Evolutionary conservation across 2,329 filamentous ascomycete species (phyloP), one percentile per base, ranked within the genome.

Genomic region (Pleomassaria siparia): DNA sequence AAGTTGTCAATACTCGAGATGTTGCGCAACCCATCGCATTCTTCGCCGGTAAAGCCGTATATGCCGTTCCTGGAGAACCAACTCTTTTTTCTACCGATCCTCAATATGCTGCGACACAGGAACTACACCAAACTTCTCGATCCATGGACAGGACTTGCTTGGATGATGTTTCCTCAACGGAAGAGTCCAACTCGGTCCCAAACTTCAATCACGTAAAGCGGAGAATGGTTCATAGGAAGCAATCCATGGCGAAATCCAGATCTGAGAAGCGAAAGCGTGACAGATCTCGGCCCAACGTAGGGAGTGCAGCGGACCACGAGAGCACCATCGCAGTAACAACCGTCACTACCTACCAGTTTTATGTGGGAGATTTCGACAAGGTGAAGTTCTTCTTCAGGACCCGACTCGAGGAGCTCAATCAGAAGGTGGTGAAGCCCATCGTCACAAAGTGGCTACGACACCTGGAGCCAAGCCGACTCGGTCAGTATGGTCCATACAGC

Each of bases 361-460:
- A 60, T 43, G 58, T 69, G 36, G 63, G 59, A 11, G 58, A 69
- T 29, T 29, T 60, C 8, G 45, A 56, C 0, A 52, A 44, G 1
- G 35, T 67, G 24, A 54, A 52, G 30, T 24, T 39, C n/a, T 68
- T 68, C 33, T 58, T 60, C 16, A 47, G 44, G 1, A 46, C 45
- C 12, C 59, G 64, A 2, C 56, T 68, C 21, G 55, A 58, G 16
- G 64, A 67, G 41, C 55, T 68, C 10, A 68, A 64, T 11, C 62
- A 65, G 56, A 69, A 64, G 44, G 63, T 65, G 0, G 37, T 67
- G 18, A 60, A 63, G 5, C 53, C 57, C 13, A 63, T 69, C 26
- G 60, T 62, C n/a, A 66, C 63, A 2, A 53, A 56, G 7, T 69
- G 66, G 66, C 54, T 69, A 26, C 65, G 62, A 46, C 50, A 56